Conservation (phyloP, 2,329 filamentous ascomycete genomes). For the Alternaria ethzedia region DNA sequence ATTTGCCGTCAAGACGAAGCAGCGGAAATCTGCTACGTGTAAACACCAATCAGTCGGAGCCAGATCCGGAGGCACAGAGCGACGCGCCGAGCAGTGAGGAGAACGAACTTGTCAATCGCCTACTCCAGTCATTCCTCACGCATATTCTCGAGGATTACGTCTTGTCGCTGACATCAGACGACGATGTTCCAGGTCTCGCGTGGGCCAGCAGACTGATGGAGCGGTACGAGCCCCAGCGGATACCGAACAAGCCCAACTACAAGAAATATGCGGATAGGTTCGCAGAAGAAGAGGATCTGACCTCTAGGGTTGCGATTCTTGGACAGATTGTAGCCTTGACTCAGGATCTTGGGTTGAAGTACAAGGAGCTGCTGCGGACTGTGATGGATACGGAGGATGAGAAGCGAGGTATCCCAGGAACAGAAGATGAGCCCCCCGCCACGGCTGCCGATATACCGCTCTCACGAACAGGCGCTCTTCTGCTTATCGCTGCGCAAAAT, state of each 20-base stretch:
- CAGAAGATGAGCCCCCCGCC: conserved; percentile 63
- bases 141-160: conserved; percentile 78
- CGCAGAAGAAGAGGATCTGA: conserved; percentile 66
- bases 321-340: conserved; percentile 75
- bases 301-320: conserved; percentile 69
- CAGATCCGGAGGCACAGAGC: conserved; percentile 63
- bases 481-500: conserved; percentile 61
- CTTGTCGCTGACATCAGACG: conserved; percentile 55
- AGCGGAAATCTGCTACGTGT: conserved; percentile 53
- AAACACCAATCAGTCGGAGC: conserved; percentile 47
- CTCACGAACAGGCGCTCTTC: conserved; percentile 61
- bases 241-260: conserved; percentile 62
- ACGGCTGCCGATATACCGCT: conserved; percentile 61
- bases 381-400: conserved; percentile 49
- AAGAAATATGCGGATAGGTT: conserved; percentile 69
- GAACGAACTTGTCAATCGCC: conserved; percentile 64
- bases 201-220: conserved; percentile 69
- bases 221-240: conserved; percentile 68
- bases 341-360: conserved; percentile 60
- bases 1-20: conserved; percentile 64
- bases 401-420: conserved; percentile 51
- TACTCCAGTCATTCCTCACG: conserved; percentile 79
- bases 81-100: conserved; percentile 60
- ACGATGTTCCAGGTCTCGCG: conserved; percentile 57
- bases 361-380: conserved; percentile 56